Conservation (phyloP, 768 basidiomycete species). For the Tulasnella sp. region DNA sequence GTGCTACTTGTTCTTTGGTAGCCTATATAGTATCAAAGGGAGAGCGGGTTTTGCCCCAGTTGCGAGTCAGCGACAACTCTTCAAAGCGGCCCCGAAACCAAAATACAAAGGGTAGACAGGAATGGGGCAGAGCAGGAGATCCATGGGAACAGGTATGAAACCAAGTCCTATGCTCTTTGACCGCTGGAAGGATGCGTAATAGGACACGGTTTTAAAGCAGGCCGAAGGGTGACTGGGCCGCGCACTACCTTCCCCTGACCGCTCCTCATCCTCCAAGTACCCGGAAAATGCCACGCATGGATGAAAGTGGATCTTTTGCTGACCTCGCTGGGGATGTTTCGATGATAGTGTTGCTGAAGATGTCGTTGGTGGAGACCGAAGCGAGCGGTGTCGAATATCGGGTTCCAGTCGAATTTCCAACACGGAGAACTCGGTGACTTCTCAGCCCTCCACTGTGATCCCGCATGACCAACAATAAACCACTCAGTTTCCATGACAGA, state of each 20-base stretch:
- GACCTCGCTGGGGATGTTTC: constrained; percentile 1
- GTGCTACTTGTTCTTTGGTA: background rate
- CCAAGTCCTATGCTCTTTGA: background rate
- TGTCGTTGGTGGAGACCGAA: constrained; percentile 6
- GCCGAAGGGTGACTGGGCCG: constrained; percentile 11
- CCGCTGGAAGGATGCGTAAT: background rate
- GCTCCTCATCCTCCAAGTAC: background rate
- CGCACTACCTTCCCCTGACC: constrained; percentile 2
- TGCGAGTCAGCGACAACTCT: constrained; percentile 14
- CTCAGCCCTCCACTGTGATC: background rate
- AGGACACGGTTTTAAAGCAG: background rate
- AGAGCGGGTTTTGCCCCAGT: constrained; percentile 11
- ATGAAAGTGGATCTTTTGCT: background rate
- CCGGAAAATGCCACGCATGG: background rate
- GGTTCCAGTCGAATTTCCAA: constrained; percentile 3
- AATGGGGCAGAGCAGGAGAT: background rate
- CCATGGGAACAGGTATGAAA: background rate
- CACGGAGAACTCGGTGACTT: constrained; percentile 10
- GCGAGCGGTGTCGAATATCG: constrained; percentile 12
- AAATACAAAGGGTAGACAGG: constrained; percentile 7
- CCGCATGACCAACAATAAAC: background rate
- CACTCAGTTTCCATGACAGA: background rate
- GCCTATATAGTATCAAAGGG: constrained; percentile 8
- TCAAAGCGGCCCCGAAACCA: background rate
- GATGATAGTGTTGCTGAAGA: background rate